phyloP scores from a whole-genome alignment of 306 rosid species.

The Macrotyloma uniflorum region DNA sequence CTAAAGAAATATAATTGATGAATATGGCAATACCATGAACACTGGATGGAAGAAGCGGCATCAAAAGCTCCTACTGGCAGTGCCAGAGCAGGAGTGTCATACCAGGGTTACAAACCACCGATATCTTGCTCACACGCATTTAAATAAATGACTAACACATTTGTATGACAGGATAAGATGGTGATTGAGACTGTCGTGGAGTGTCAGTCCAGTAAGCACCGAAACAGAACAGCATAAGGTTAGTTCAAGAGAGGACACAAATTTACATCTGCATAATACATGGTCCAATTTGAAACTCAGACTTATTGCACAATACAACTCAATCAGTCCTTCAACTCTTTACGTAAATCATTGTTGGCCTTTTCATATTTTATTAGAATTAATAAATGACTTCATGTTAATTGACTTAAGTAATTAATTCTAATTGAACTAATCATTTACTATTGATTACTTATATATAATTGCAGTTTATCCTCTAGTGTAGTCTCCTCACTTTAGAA shows the following conservation, averaged over 20 bases:
- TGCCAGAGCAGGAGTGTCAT: not conserved
- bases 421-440: not conserved
- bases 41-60: not conserved
- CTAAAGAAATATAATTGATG: not conserved
- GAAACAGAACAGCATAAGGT: not conserved
- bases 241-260: not conserved
- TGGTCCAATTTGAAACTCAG: not conserved
- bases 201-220: not conserved
- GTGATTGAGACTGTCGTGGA: not conserved
- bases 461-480: not conserved
- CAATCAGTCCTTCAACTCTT: not conserved
- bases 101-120: not conserved
- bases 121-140: not conserved
- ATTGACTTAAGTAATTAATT: no score
- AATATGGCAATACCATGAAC: not conserved
- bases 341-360: not conserved
- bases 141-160: not conserved
- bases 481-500: not conserved
- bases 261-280: not conserved
- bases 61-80: not conserved
- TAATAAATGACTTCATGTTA: no score
- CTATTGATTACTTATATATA: not conserved
- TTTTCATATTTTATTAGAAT: not conserved
- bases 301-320: not conserved
- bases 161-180: not conserved